These are phyloP conservation scores for Saturnispora kantuleensis DNA, from an alignment of 805 yeast genomes.

Conservation along the genomic window DNA sequence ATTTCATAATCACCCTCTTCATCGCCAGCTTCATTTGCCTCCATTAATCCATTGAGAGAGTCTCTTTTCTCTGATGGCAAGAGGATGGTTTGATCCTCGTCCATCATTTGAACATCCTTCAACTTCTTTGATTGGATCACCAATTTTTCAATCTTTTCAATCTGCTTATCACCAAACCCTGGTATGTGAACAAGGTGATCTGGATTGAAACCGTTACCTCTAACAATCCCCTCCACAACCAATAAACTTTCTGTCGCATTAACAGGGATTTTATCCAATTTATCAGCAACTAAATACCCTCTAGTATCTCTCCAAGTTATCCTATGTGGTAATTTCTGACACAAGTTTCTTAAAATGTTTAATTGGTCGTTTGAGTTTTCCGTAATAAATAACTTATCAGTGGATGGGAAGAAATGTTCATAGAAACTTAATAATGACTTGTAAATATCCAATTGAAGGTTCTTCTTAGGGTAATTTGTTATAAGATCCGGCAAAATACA, in stretches of 20 bases:
- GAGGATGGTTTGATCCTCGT: slow-evolving; percentile 51
- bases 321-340: slow-evolving; percentile 81
- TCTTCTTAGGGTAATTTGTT: slow-evolving; percentile 57
- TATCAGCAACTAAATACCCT: slow-evolving; percentile 76
- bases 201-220: slow-evolving; percentile 78
- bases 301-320: slow-evolving; percentile 90
- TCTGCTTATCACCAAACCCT: slow-evolving; percentile 80
- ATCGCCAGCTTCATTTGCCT: slow-evolving; percentile 29
- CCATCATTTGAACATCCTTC: slow-evolving; percentile 22
- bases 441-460: slow-evolving; percentile 62
- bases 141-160: slow-evolving; percentile 54
- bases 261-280: slow-evolving; percentile 27
- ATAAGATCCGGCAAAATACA: slow-evolving; percentile 74
- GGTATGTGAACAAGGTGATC: slow-evolving; percentile 79
- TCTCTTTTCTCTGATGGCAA: slow-evolving; percentile 20
- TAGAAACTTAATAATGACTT: slow-evolving; percentile 58
- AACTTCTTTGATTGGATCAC: slow-evolving; percentile 12
- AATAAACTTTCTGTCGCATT: slow-evolving; percentile 31
- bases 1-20: slow-evolving; percentile 30
- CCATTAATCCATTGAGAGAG: slow-evolving; percentile 35
- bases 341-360: slow-evolving; percentile 62
- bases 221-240: slow-evolving; percentile 68
- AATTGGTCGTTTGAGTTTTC: slow-evolving; percentile 61
- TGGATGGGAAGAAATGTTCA: slow-evolving; percentile 69
- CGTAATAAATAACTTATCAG: slow-evolving; percentile 65